Conservation (phyloP, 352 stramenopile genomes). For the Phytophthora hibernalis region DNA sequence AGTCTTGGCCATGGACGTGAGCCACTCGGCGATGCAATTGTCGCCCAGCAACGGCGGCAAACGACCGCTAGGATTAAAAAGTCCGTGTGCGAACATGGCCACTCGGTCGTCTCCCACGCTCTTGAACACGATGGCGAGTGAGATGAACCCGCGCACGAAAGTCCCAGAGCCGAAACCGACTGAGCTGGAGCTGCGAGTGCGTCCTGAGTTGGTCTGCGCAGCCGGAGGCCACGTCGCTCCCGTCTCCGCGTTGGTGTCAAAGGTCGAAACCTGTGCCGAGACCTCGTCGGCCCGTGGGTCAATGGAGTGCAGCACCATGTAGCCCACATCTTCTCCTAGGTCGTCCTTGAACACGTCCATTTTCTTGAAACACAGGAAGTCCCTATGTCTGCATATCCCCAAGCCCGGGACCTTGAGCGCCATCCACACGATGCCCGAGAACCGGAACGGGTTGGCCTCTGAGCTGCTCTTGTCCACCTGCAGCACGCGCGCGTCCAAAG, state of each 20-base stretch:
- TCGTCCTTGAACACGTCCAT: constrained; percentile 69
- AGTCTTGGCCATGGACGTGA: constrained; percentile 69
- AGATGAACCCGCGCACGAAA: constrained; percentile 72
- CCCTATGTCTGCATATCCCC: constrained; percentile 66
- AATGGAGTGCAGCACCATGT: constrained; percentile 76
- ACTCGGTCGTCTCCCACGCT: constrained; percentile 63
- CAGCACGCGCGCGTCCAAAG: constrained; percentile 67
- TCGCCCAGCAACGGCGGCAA: constrained; percentile 63
- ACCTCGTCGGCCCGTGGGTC: constrained; percentile 50
- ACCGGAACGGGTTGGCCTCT: constrained; percentile 71
- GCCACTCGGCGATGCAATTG: constrained; percentile 61
- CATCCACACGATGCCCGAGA: constrained; percentile 78
- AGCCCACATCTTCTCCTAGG: constrained; percentile 69
- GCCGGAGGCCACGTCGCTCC: constrained; percentile 39
- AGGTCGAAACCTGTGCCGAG: constrained; percentile 15
- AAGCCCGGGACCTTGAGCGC: constrained; percentile 60
- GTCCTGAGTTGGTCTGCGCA: constrained; percentile 9
- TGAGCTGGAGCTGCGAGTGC: constrained; percentile 28
- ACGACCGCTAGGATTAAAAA: constrained; percentile 68
- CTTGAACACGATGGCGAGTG: constrained; percentile 71
- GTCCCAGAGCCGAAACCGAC: constrained; percentile 22
- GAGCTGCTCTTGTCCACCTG: constrained; percentile 72
- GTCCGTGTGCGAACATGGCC: constrained; percentile 69
- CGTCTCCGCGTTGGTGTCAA: constrained; percentile 24
- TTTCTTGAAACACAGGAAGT: constrained; percentile 86